These are phyloP conservation scores for Lippia alba DNA, from an alignment of 305 asterid species.

Conservation along the genomic window DNA sequence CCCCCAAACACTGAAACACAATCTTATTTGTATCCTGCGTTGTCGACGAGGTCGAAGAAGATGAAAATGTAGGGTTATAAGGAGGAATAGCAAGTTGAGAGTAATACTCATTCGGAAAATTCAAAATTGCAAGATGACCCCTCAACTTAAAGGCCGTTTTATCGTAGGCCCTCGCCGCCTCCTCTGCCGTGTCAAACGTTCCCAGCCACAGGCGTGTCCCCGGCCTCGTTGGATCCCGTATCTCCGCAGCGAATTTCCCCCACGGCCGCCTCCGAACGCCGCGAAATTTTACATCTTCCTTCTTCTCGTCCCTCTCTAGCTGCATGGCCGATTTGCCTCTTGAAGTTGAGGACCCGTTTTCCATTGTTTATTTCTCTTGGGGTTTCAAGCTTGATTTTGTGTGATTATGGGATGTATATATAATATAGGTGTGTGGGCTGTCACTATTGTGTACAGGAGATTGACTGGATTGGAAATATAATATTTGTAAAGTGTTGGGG, in stretches of 20 bases:
- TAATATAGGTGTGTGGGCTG: constrained; percentile 2
- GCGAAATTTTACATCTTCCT: constrained; percentile 57
- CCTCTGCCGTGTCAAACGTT: constrained; percentile 79
- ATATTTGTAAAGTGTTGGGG: constrained; percentile 6
- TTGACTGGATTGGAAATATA: background rate
- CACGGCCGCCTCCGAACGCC: constrained; percentile 79
- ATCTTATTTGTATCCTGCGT: constrained; percentile 40
- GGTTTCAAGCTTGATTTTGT: too few species aligned
- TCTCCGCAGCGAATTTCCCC: constrained; percentile 90
- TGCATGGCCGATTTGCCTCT: constrained; percentile 58
- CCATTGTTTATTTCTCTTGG: constrained; percentile 44
- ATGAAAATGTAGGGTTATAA: constrained; percentile 38
- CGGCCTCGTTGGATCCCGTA: constrained; percentile 70
- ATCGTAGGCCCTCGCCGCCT: constrained; percentile 84
- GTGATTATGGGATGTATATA: constrained; percentile 1
- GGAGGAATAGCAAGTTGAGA: constrained; percentile 61
- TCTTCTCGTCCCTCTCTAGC: constrained; percentile 46
- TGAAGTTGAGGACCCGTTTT: constrained; percentile 48
- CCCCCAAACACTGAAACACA: constrained; percentile 58
- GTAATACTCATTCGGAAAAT: constrained; percentile 73
- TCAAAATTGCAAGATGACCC: constrained; percentile 78
- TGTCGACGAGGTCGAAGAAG: constrained; percentile 25
- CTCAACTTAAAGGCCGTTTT: constrained; percentile 64
- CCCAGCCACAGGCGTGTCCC: constrained; percentile 80
- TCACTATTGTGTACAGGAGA: constrained; percentile 25